Base-by-base conservation (phyloP, 192 early-diverging fungal species). In the Linnemannia hyalina region DNA sequence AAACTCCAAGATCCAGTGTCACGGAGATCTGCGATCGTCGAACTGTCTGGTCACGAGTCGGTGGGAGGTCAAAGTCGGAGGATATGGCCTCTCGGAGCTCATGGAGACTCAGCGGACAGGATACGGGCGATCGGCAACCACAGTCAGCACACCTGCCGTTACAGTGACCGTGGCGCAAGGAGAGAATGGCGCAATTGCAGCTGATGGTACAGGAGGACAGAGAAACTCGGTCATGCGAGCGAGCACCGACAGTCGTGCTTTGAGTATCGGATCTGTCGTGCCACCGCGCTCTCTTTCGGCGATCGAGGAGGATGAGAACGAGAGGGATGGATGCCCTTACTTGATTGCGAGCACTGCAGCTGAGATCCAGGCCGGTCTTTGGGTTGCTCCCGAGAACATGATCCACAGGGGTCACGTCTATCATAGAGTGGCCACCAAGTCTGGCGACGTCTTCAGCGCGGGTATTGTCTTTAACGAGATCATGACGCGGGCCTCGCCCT, bases 381-480 rank as follows among this genome's bases (percentile, higher is more conserved):
- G 77, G 77, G 46, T 78, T 15, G 68, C 77, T 40, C 77, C 77
- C 13, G 77, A 78, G 69, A 78, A 78, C 46, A 11, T 78, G 69
- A 69, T 78, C 40, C 68, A 57, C 40, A 60, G 29, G 9, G 76
- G 76, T 10, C 29, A 8, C 0, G 69, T 41, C 13, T 78, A 71
- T 36, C 47, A 78, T 40, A 72, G 41, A 41, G 52, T 32, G 4
- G 35, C 42, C 6, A 47, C 63, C 22, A 44, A 38, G 36, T 41
- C 73, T 32, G 46, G 63, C 42, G 73, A 78, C 65, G 44, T 73
- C 16, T 78, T 40, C 63, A 86, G 83, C 32, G 88, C 83, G 15
- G 88, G 88, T 7, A 82, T 88, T 68, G 75, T 88, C 60, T 86
- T 88, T 29, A 88, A 88, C 68, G 88, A 88, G 76, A 85, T 88